A percentile compares a stretch with the other conserved stretches of the same genome.
Evolutionary conservation across 495 filamentous ascomycete species (phyloP).

Genomic region (Aspergillus cristatus): DNA sequence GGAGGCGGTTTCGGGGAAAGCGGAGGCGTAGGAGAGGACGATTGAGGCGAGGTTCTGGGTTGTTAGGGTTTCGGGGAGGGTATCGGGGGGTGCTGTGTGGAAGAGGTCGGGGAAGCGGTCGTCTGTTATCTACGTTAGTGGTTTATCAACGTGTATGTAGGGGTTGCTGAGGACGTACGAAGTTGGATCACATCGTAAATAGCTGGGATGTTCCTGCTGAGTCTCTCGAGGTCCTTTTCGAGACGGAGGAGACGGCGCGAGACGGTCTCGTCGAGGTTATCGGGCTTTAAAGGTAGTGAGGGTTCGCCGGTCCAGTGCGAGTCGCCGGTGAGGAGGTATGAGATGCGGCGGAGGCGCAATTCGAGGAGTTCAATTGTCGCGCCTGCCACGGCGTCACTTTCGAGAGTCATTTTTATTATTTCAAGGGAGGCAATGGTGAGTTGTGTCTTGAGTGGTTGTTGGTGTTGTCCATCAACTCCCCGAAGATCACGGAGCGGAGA

Average conservation of each 20-base stretch:
- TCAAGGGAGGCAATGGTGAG: too few relatives aligned
- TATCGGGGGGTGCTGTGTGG: slow-evolving; percentile 20
- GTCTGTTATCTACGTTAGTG: slow-evolving; percentile 30
- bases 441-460: too few relatives aligned
- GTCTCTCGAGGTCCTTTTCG: slow-evolving; percentile 47
- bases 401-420: slow-evolving; percentile 20
- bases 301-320: slow-evolving; percentile 33
- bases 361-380: slow-evolving; percentile 69
- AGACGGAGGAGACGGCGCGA: slow-evolving; percentile 52
- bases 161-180: slow-evolving; percentile 21
- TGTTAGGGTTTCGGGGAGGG: slow-evolving; percentile 34
- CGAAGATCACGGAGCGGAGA: too few relatives aligned
- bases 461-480: too few relatives aligned
- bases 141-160: not conserved
- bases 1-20: slow-evolving; percentile 68
- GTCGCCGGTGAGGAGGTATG: slow-evolving; percentile 63
- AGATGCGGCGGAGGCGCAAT: slow-evolving; percentile 60
- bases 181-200: slow-evolving; percentile 43
- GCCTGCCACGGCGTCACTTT: slow-evolving; percentile 30
- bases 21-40: slow-evolving; percentile 62
- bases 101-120: slow-evolving; percentile 51
- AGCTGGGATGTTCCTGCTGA: slow-evolving; percentile 37
- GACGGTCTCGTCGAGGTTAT: slow-evolving; percentile 33
- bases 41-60: slow-evolving; percentile 48
- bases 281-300: slow-evolving; percentile 27